A percentile compares a stretch with the other conserved stretches of the same genome.
Conservation (phyloP, 352 stramenopile genomes). For the Pythium sp. region DNA sequence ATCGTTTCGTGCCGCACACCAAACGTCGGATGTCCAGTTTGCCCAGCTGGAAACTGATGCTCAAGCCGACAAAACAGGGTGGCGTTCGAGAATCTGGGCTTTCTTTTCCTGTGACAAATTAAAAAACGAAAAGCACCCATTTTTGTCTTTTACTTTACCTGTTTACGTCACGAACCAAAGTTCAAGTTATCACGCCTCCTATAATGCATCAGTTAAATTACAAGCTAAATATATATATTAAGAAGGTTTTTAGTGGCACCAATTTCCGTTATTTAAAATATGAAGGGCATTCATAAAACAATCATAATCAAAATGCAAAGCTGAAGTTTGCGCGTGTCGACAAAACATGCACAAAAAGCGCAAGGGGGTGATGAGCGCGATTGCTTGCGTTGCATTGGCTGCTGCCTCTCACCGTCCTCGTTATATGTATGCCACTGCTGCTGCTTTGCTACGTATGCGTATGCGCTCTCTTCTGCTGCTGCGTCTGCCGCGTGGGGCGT, state of each 20-base stretch:
- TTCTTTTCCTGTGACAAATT: not conserved
- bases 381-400: constrained; percentile 5
- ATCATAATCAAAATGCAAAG: not conserved
- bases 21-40: not conserved
- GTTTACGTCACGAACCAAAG: constrained; percentile 11
- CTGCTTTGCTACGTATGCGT: not conserved
- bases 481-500: not conserved
- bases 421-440: not conserved
- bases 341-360: constrained; percentile 15
- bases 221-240: not conserved
- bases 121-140: not conserved
- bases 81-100: not conserved
- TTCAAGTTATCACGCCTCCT: constrained; percentile 2
- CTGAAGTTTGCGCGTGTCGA: constrained; percentile 17
- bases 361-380: constrained; percentile 8
- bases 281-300: not conserved
- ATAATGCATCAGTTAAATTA: not conserved
- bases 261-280: not conserved
- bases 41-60: not conserved
- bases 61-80: not conserved
- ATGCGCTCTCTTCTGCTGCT: not conserved
- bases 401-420: constrained; percentile 7
- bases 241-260: not conserved
- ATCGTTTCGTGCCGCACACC: not conserved
- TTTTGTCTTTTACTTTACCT: not conserved